These are phyloP conservation scores for Rubus parviflorus DNA, from an alignment of 306 rosid genomes.

Conservation along the genomic window DNA sequence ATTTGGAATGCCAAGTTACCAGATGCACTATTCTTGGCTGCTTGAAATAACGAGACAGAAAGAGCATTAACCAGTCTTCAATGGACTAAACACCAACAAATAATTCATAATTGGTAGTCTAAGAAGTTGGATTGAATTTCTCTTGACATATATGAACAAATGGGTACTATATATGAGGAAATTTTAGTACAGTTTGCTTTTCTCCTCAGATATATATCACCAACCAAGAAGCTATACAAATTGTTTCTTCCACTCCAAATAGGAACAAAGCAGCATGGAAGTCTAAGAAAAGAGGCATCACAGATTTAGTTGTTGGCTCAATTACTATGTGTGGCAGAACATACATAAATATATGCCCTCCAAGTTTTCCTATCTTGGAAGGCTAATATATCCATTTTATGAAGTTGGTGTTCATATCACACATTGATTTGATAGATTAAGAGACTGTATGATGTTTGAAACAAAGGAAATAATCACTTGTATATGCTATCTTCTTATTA, in stretches of 20 bases:
- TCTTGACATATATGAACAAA: no score
- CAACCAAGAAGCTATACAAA: constrained; percentile 63
- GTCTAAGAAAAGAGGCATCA: constrained; percentile 59
- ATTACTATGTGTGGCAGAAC: background rate
- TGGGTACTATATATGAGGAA: no score
- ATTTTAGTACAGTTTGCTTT: background rate
- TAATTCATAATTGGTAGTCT: no score
- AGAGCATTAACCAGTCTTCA: no score
- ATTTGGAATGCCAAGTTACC: no score
- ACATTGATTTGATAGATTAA: background rate
- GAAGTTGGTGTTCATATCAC: background rate
- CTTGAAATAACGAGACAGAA: no score
- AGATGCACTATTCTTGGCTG: no score
- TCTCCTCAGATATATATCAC: constrained; percentile 58
- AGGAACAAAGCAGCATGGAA: constrained; percentile 74
- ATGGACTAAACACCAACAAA: no score
- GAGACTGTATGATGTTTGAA: background rate
- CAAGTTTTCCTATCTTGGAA: background rate
- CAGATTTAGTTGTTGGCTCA: background rate
- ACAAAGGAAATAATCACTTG: background rate
- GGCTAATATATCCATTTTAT: background rate
- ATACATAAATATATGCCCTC: background rate
- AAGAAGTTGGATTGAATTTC: no score
- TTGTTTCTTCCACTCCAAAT: constrained; percentile 42
- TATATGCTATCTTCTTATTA: no score